Evolutionary conservation across 2,329 filamentous ascomycete species (phyloP).

Genomic region (Balansia obtecta): DNA sequence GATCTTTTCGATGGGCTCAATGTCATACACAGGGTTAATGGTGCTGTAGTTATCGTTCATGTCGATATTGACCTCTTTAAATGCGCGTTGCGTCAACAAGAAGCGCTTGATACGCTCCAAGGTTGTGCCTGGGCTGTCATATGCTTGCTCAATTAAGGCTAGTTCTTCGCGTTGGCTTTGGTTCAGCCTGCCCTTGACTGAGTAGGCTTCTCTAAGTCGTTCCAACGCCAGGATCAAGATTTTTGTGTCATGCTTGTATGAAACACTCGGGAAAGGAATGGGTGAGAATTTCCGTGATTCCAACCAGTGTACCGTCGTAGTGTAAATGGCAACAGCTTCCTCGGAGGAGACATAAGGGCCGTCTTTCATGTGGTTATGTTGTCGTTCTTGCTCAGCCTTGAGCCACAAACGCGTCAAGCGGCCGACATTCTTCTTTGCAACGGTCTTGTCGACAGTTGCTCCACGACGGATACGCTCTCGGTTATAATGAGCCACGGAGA

Average conservation of each 20-base stretch:
- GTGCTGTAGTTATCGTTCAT: slow-evolving; percentile 99
- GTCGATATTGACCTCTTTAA: slow-evolving; percentile 98
- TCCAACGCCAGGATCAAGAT: slow-evolving; percentile 93
- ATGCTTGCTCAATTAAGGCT: slow-evolving; percentile 93
- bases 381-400: slow-evolving; percentile 94
- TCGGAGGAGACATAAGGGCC: slow-evolving; percentile 97
- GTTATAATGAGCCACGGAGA: slow-evolving; percentile 97
- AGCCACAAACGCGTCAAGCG: slow-evolving; percentile 91
- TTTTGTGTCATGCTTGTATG: slow-evolving; percentile 99
- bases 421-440: slow-evolving; percentile 97
- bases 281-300: slow-evolving; percentile 97
- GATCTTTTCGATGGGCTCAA: slow-evolving; percentile 98
- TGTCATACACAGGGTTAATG: slow-evolving; percentile 98
- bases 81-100: slow-evolving; percentile 88
- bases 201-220: slow-evolving; percentile 87
- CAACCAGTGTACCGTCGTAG: slow-evolving; percentile 96
- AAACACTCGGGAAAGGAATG: slow-evolving; percentile 96
- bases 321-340: slow-evolving; percentile 97
- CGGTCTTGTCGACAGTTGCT: slow-evolving; percentile 96
- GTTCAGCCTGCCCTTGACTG: slow-evolving; percentile 90
- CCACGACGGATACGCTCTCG: slow-evolving; percentile 91
- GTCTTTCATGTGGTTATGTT: slow-evolving; percentile 99
- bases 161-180: slow-evolving; percentile 96
- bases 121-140: slow-evolving; percentile 93
- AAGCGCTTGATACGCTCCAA: slow-evolving; percentile 95